Percentiles rank a stretch among this genome's conserved stretches.
phyloP scores from a whole-genome alignment of 1,284 basidiomycete species.

The Ustilago esculenta region DNA sequence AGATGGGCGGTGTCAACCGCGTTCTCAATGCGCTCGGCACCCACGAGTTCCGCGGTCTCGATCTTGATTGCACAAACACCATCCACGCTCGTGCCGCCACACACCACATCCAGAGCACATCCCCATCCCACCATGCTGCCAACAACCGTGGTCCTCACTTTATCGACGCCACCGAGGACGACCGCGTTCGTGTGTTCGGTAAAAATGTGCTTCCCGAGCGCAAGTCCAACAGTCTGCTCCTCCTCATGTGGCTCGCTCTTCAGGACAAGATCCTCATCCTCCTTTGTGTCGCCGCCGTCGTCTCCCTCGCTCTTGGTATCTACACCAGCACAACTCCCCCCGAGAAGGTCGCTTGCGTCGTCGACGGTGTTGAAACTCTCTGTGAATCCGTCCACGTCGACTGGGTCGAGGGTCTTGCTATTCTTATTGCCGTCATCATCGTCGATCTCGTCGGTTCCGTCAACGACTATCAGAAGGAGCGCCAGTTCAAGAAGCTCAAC shows the following conservation, averaged over 20 bases:
- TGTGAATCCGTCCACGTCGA: constrained; percentile 71
- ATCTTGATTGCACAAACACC: constrained; percentile 44
- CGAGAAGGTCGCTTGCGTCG: constrained; percentile 70
- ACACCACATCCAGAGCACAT: constrained; percentile 28
- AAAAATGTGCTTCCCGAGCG: constrained; percentile 82
- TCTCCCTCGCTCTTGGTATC: constrained; percentile 91
- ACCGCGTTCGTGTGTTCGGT: constrained; percentile 75
- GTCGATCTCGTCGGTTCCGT: constrained; percentile 76
- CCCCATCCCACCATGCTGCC: constrained; percentile 4
- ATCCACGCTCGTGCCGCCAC: constrained; percentile 21
- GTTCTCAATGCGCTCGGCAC: constrained; percentile 81
- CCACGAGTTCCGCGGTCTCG: constrained; percentile 69
- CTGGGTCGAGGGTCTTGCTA: constrained; percentile 98
- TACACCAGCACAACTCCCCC: constrained; percentile 85
- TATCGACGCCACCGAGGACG: constrained; percentile 43
- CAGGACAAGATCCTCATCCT: constrained; percentile 94
- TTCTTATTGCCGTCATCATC: constrained; percentile 82
- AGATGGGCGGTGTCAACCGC: constrained; percentile 78
- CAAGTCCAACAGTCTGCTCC: constrained; percentile 79
- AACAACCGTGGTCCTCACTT: constrained; percentile 28
- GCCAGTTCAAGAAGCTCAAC: constrained; percentile 90
- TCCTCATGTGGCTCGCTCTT: constrained; percentile 91
- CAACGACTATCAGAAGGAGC: constrained; percentile 97
- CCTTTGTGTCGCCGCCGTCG: constrained; percentile 86
- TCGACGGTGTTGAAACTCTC: constrained; percentile 55